These are phyloP conservation scores for Penicillium janthinellum DNA, from an alignment of 2,329 filamentous ascomycete genomes.

Conservation along the genomic window DNA sequence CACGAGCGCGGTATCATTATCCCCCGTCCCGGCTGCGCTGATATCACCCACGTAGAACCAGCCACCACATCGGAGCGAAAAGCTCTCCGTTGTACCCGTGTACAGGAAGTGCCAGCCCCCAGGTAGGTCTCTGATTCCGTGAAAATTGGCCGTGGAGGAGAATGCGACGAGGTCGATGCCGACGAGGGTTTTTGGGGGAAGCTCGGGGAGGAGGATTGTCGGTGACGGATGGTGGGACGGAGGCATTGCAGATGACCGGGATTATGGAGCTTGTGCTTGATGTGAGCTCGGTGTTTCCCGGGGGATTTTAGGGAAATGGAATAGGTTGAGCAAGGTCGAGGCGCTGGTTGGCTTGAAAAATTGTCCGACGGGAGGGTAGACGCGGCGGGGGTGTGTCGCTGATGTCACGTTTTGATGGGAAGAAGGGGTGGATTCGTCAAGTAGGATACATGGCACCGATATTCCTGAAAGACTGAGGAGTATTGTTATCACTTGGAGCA, in stretches of 20 bases:
- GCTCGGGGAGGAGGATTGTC: constrained; percentile 47
- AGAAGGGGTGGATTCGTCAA: not conserved
- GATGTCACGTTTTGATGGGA: not conserved
- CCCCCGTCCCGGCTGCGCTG: constrained; percentile 20
- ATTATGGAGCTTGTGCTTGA: not conserved
- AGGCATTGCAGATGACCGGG: constrained; percentile 16
- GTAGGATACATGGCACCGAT: not conserved
- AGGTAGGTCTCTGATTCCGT: constrained; percentile 62
- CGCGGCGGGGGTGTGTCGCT: not conserved
- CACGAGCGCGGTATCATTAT: constrained; percentile 20
- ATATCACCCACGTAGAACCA: constrained; percentile 59
- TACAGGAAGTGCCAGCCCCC: constrained; percentile 64
- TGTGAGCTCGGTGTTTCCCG: not conserved
- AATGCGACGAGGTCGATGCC: constrained; percentile 61
- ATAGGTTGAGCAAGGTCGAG: not conserved
- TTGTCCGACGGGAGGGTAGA: not conserved
- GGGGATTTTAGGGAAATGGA: not conserved
- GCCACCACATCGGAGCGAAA: constrained; percentile 62
- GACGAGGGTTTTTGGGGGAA: constrained; percentile 52
- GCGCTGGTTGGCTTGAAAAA: constrained; percentile 5
- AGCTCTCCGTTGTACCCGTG: constrained; percentile 58
- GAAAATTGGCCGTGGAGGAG: constrained; percentile 62
- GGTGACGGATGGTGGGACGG: constrained; percentile 36
- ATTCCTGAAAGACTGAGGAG: no score
- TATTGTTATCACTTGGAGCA: not conserved